Conservation (phyloP, 1,284 basidiomycete species). For the Phellopilus nigrolimitatus region DNA sequence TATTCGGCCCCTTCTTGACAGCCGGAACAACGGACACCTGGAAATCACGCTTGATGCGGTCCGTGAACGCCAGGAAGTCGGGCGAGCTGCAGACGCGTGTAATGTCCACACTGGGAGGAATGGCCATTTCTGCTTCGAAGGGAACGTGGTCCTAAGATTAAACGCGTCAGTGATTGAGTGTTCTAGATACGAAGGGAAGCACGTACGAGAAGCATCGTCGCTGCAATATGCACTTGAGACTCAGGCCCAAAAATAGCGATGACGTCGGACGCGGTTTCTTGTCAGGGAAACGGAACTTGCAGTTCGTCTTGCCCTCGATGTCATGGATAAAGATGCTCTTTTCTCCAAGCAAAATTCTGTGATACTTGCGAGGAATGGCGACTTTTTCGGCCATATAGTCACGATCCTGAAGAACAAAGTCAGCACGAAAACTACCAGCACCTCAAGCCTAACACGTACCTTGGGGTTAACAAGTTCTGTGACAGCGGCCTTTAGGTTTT, state of each 20-base stretch:
- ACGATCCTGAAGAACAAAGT: slow-evolving; percentile 64
- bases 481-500: slow-evolving; percentile 92
- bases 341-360: slow-evolving; percentile 91
- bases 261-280: slow-evolving; percentile 91
- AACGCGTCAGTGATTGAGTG: slow-evolving; percentile 21
- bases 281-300: slow-evolving; percentile 90
- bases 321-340: slow-evolving; percentile 97
- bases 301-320: slow-evolving; percentile 96
- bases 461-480: slow-evolving; percentile 98
- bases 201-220: slow-evolving; percentile 88
- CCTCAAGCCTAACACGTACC: slow-evolving; percentile 36
- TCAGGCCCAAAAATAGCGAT: slow-evolving; percentile 96
- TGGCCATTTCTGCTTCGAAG: slow-evolving; percentile 93
- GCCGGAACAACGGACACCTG: slow-evolving; percentile 86
- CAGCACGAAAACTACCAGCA: slow-evolving; percentile 14
- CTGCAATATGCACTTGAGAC: slow-evolving; percentile 94
- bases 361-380: slow-evolving; percentile 89
- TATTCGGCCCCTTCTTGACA: slow-evolving; percentile 46
- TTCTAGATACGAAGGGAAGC: slow-evolving; percentile 14
- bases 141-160: slow-evolving; percentile 83
- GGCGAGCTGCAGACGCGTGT: slow-evolving; percentile 67
- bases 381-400: slow-evolving; percentile 94
- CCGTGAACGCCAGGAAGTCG: slow-evolving; percentile 80
- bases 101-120: slow-evolving; percentile 81
- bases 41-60: slow-evolving; percentile 89